Conservation (phyloP, 345 rosid species). For the Populus simonii region DNA sequence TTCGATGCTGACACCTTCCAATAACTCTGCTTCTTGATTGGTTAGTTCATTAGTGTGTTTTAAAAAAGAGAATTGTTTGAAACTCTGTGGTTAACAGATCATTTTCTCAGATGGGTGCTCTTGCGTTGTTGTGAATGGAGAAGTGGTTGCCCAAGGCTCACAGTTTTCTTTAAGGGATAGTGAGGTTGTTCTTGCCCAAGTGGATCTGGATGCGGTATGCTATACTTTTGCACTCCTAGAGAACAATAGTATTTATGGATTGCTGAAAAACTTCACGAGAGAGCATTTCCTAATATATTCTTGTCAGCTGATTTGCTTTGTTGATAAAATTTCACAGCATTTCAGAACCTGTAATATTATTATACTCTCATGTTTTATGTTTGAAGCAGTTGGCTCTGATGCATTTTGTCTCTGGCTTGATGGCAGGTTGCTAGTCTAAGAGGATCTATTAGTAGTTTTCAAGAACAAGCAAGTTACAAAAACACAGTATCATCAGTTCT, state of each 20-base stretch:
- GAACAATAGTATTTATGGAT: neutral
- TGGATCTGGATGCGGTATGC: slow-evolving; percentile 88
- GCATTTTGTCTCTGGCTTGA: neutral
- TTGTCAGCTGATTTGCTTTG: neutral
- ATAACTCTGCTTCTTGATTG: neutral
- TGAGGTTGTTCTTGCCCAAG: slow-evolving; percentile 83
- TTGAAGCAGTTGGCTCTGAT: neutral
- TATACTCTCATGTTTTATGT: neutral
- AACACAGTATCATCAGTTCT: slow-evolving; percentile 57
- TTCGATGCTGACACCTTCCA: neutral
- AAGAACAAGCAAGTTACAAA: slow-evolving; percentile 81
- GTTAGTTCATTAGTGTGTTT: neutral
- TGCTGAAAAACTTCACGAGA: neutral
- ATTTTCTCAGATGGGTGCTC: slow-evolving; percentile 73
- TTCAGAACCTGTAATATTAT: neutral
- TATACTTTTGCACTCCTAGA: slow-evolving; percentile 1
- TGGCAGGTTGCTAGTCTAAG: slow-evolving; percentile 88
- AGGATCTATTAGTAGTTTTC: slow-evolving; percentile 85
- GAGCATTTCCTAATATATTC: neutral
- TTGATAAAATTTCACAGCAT: neutral
- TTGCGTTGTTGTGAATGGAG: slow-evolving; percentile 76
- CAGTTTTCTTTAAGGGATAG: slow-evolving; percentile 90
- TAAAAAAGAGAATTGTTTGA: neutral
- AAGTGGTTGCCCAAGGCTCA: slow-evolving; percentile 84
- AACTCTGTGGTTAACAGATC: neutral